Evolutionary conservation across 2,329 filamentous ascomycete species (phyloP), one percentile per base, ranked within the genome.

Genomic region (Apiospora aurea): DNA sequence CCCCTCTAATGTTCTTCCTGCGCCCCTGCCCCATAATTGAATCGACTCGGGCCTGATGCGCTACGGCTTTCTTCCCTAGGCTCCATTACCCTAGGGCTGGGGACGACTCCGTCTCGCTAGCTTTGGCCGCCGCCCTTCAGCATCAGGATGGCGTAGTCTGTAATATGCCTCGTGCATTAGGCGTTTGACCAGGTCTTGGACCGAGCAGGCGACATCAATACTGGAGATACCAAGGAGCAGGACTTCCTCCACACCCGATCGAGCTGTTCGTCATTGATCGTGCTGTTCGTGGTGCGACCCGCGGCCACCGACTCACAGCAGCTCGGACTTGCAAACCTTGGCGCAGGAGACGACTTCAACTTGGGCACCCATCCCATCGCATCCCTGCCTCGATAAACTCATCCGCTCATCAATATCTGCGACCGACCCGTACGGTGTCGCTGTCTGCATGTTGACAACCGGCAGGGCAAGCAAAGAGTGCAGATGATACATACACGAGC

Each of bases 91-190:
- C 34, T 53, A 53, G 49, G 49, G 49, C 24, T 53, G 49, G 24
- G 10, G 53, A 10, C 53, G 21, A 34, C 53, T 34, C 29, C 53
- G 21, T 21, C 4, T 18, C 26, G 14, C 51, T 34, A 53, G 49
- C 49, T 53, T 53, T 26, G n/a, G n/a, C 26, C 51, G 51, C 26
- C 26, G 51, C 8, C 51, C 51, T 29, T 57, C 51, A 18, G 51
- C 3, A 64, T 64, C 57, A 64, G 41, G 34, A 64, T 38, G 57
- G 57, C 57, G 57, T 64, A 64, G 18, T 18, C 34, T 64, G 29
- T 13, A 64, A 64, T 64, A 41, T 64, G 57, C 34, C 57, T 64
- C 57, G 41, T 64, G 57, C 57, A 64, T 34, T 41, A 64, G 57
- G 18, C 18, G 57, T 64, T 64, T 64, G 57, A 64, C 57, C 34